Evolutionary conservation across 2,329 filamentous ascomycete species (phyloP).

Genomic region (Cryphonectria japonica): DNA sequence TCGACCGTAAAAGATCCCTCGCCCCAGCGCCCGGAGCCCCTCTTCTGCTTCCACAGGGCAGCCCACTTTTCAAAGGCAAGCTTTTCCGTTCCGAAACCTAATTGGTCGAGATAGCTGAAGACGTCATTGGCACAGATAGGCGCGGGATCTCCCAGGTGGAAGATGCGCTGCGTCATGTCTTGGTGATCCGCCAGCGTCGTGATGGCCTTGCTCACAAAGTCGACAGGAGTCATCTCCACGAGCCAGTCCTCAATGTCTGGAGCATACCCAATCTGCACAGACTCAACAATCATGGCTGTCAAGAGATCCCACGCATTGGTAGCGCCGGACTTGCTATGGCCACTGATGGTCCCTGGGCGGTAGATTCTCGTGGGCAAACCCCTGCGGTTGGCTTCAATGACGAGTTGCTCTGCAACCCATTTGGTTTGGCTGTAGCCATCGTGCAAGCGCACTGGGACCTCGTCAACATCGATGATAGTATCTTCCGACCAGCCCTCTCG

Average conservation of each 20-base stretch:
- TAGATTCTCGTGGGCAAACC: slow-evolving; percentile 73
- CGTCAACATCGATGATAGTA: slow-evolving; percentile 66
- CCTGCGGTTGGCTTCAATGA: slow-evolving; percentile 68
- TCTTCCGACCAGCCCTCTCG: slow-evolving; percentile 73
- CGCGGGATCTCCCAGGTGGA: slow-evolving; percentile 74
- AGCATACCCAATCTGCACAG: slow-evolving; percentile 70
- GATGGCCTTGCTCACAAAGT: slow-evolving; percentile 78
- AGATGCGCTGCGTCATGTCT: slow-evolving; percentile 65
- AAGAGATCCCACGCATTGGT: slow-evolving; percentile 80
- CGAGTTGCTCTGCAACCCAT: slow-evolving; percentile 79
- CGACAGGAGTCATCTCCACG: slow-evolving; percentile 82
- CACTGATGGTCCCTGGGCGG: slow-evolving; percentile 76
- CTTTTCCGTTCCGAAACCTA: slow-evolving; percentile 72
- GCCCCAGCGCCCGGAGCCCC: slow-evolving; percentile 65
- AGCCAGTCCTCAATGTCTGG: slow-evolving; percentile 76
- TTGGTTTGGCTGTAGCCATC: slow-evolving; percentile 82
- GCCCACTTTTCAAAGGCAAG: slow-evolving; percentile 77
- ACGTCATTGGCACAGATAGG: slow-evolving; percentile 69
- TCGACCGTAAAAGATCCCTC: slow-evolving; percentile 77
- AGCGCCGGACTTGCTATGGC: slow-evolving; percentile 74
- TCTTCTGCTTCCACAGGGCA: slow-evolving; percentile 70
- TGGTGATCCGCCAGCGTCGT: slow-evolving; percentile 69
- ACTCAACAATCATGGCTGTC: slow-evolving; percentile 77
- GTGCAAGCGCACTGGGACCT: slow-evolving; percentile 68
- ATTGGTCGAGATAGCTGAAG: slow-evolving; percentile 64